These are phyloP conservation scores for Hemileia vastatrix DNA, from an alignment of 1,284 basidiomycete species.

Conservation along the genomic window DNA sequence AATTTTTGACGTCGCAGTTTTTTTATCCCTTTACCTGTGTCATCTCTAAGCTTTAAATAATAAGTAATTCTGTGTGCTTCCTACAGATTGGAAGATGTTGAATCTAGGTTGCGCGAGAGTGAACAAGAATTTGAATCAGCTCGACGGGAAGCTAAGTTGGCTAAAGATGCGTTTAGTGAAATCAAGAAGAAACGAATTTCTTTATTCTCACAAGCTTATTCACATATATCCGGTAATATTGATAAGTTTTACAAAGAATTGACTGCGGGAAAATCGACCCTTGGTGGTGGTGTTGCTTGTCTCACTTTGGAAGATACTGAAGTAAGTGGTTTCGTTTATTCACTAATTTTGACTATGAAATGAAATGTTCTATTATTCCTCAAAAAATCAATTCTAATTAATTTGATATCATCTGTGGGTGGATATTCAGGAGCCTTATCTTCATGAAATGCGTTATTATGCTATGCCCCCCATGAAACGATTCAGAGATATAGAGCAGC, in stretches of 20 bases:
- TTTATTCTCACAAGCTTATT: constrained; percentile 90
- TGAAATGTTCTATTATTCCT: neutral
- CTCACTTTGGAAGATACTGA: constrained; percentile 90
- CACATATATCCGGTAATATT: constrained; percentile 86
- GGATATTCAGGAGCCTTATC: constrained; percentile 74
- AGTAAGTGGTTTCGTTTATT: constrained; percentile 48
- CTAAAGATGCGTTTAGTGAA: constrained; percentile 81
- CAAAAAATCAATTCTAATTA: neutral
- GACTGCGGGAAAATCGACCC: constrained; percentile 83
- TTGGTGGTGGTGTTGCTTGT: constrained; percentile 93
- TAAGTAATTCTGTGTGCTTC: neutral
- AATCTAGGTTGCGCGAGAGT: constrained; percentile 53
- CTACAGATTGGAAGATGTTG: constrained; percentile 76
- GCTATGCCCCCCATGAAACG: constrained; percentile 99
- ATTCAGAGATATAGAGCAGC: constrained; percentile 96
- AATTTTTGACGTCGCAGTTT: too few relatives aligned
- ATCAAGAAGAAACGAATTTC: constrained; percentile 74
- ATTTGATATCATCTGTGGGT: neutral
- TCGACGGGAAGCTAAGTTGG: constrained; percentile 68
- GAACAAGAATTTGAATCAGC: constrained; percentile 53
- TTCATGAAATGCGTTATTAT: constrained; percentile 91
- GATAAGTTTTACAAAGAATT: constrained; percentile 96
- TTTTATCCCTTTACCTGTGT: neutral
- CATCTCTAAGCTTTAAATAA: neutral
- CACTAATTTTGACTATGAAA: neutral